A percentile compares a stretch with the other conserved stretches of the same genome.
phyloP scores from a whole-genome alignment of 345 rosid genomes.

The Mercurialis annua region DNA sequence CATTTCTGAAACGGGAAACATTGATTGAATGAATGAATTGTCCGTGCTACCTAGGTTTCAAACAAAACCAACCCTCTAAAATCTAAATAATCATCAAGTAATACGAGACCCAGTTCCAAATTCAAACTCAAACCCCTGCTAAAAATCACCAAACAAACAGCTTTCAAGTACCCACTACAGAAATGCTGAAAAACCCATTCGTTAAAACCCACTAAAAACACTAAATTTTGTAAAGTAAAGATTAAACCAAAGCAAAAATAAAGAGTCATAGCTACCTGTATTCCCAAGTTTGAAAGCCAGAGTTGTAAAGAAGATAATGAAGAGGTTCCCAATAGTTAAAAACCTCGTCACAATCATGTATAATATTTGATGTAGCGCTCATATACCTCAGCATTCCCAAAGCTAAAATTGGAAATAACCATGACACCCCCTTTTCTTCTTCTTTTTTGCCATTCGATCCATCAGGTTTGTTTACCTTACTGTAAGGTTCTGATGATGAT shows the following conservation, averaged over 20 bases:
- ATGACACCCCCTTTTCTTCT: conserved; percentile 46
- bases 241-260: background rate
- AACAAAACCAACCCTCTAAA: background rate
- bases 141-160: background rate
- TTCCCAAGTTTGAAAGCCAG: conserved; percentile 98
- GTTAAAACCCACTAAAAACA: background rate
- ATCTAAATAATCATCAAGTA: background rate
- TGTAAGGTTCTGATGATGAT: conserved; percentile 34
- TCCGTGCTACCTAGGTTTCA: too few species aligned
- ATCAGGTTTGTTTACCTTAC: conserved; percentile 57
- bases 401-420: conserved; percentile 71
- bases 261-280: conserved; percentile 51
- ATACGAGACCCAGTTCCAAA: background rate
- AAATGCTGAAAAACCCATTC: background rate
- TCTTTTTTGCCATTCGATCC: conserved; percentile 38
- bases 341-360: conserved; percentile 98
- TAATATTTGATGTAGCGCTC: conserved; percentile 95
- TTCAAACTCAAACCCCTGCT: background rate
- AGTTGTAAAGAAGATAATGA: conserved; percentile 80
- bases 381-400: conserved; percentile 80
- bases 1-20: too few species aligned
- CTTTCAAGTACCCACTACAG: too few species aligned
- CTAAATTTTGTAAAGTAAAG: background rate
- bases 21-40: too few species aligned
- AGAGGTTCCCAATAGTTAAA: conserved; percentile 99